Conservation (phyloP, 139 green algal genomes). For the Chlorokybus atmophyticus region DNA sequence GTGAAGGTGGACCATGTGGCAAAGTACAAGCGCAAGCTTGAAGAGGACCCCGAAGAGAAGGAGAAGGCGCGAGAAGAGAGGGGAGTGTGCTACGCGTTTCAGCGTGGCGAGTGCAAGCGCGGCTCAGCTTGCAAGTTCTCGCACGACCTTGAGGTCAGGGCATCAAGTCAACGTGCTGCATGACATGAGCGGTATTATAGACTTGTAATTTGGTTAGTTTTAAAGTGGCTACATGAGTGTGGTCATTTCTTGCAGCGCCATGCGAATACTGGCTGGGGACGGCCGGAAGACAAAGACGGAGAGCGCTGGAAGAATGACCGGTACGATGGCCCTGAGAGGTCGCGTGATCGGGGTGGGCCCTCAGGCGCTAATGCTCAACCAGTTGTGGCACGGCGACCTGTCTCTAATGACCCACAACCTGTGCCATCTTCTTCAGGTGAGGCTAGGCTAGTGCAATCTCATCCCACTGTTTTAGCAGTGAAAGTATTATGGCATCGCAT, state of each 20-base stretch:
- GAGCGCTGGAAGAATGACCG: background rate
- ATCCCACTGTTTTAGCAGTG: no score
- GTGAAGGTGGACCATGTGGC: slow-evolving; percentile 90
- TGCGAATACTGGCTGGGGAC: background rate
- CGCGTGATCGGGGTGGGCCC: no score
- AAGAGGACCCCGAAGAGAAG: slow-evolving; percentile 26
- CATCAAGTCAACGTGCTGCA: background rate
- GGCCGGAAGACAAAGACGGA: background rate
- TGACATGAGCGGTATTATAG: no score
- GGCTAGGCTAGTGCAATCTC: no score
- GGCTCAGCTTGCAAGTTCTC: slow-evolving; percentile 35
- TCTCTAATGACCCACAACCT: no score
- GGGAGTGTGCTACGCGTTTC: slow-evolving; percentile 32
- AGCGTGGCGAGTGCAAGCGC: slow-evolving; percentile 26
- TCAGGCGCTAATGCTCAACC: no score
- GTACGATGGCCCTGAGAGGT: no score
- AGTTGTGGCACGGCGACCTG: no score
- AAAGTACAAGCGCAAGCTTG: slow-evolving; percentile 75
- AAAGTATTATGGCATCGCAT: no score
- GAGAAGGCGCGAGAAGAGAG: slow-evolving; percentile 13
- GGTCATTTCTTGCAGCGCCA: background rate
- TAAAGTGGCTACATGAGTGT: background rate
- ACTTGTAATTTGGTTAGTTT: no score
- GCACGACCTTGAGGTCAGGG: slow-evolving; percentile 25
- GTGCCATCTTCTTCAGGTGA: no score